Evolutionary conservation across 306 rosid genomes (phyloP), one percentile per base, ranked within the genome.

Genomic region (Quercus parvula): DNA sequence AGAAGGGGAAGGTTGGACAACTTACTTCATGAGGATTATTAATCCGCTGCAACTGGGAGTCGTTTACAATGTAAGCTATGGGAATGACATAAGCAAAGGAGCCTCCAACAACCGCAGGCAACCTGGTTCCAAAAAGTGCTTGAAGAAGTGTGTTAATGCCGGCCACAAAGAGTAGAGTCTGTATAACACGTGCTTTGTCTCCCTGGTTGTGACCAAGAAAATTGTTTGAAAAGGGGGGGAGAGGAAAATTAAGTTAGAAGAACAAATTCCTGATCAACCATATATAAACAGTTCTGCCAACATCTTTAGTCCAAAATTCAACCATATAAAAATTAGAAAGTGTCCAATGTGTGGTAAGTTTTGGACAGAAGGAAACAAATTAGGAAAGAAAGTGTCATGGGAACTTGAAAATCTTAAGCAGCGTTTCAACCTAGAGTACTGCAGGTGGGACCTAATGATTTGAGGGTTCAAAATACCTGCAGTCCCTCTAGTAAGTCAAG

Each of bases 81-180:
- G 99, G 99, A 80, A 89, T 27, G 31, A 92, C 82, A 83, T 90
- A 95, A n/a, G 97, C 95, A 83, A 79, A 95, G 71, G 99, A 92
- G 51, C 99, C 98, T 86, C 99, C 99, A 79, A 95, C 97, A 33
- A 95, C 97, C 10, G 97, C 89, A 5, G 99, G 99, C 83, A 95
- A 84, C 82, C 99, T 89, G 49, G 99, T 92, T 75, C 99, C 99
- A 22, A 95, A 95, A 67, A 95, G 99, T 14, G 99, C 90, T 90
- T 95, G 99, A 56, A 95, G 97, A 89, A 95, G 98, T 49, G 99
- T 95, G 83, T 95, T 95, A 68, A 92, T 75, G 66, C 99, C 99
- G 75, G 98, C 85, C 70, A 95, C 99, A 81, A 95, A 95, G 62
- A 92, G 98, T 56, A 95, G 89, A 51, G 99, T 91, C 81, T 95